Conservation (phyloP, 2,329 filamentous ascomycete species). For the Shiraia sp. region DNA sequence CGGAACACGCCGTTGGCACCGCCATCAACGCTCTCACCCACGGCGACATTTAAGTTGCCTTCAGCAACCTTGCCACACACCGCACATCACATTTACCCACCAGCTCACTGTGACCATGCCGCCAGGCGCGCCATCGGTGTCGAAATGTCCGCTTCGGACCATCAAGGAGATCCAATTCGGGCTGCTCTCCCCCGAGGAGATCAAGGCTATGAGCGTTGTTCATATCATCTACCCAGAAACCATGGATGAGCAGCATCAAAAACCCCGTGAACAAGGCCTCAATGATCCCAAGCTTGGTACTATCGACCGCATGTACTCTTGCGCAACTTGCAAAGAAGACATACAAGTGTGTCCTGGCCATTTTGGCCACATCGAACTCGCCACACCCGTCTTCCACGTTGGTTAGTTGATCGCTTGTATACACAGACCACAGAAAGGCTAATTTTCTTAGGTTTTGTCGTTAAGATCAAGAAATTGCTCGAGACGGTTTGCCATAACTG, state of each 20-base stretch:
- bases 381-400: conserved; percentile 91
- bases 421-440: conserved; percentile 5
- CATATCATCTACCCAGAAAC: conserved; percentile 99
- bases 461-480: conserved; percentile 98
- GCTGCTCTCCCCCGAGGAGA: conserved; percentile 95
- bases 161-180: conserved; percentile 99
- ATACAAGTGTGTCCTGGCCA: conserved; percentile 97
- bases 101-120: conserved; percentile 61
- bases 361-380: conserved; percentile 98
- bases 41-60: conserved; percentile 14
- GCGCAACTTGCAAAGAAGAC: conserved; percentile 92
- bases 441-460: conserved; percentile 75
- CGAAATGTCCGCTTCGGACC: conserved; percentile 77
- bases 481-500: conserved; percentile 99
- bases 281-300: conserved; percentile 96
- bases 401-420: conserved; percentile 51
- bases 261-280: conserved; percentile 86
- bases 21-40: conserved; percentile 6
- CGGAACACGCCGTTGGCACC: conserved; percentile 26
- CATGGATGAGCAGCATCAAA: conserved; percentile 93
- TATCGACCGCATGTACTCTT: conserved; percentile 93
- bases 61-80: conserved; percentile 9
- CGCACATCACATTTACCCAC: conserved; percentile 4
- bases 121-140: conserved; percentile 82
- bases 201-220: conserved; percentile 97